A percentile compares a stretch with the other conserved stretches of the same genome.
Evolutionary conservation across 169 alveolate species (phyloP).

Genomic region (Fabrea salina): DNA sequence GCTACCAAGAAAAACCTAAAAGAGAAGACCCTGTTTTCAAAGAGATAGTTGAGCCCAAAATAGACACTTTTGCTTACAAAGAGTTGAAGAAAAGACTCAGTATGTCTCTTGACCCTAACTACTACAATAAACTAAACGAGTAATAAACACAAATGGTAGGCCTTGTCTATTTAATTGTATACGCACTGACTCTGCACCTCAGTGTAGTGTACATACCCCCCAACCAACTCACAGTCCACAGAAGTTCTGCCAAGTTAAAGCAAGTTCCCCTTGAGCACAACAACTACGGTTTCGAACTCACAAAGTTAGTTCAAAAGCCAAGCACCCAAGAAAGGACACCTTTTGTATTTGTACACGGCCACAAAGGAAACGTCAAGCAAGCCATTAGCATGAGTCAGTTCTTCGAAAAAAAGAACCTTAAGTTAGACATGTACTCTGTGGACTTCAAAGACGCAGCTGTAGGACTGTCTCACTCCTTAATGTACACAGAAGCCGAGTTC

Average conservation of each 20-base stretch:
- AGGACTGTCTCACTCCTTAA: conserved; percentile 5
- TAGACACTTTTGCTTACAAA: background rate
- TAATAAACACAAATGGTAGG: too few species aligned
- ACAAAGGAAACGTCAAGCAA: conserved; percentile 19
- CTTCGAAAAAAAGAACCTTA: background rate
- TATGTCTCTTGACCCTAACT: too few species aligned
- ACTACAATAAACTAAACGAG: too few species aligned
- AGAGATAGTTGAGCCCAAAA: background rate
- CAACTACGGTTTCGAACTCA: background rate
- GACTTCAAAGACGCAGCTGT: conserved; percentile 23
- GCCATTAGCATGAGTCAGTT: conserved; percentile 7
- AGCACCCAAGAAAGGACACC: background rate
- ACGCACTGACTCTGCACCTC: background rate
- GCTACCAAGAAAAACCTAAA: background rate
- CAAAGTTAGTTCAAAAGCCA: background rate
- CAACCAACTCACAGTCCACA: conserved; percentile 22
- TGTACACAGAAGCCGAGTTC: background rate
- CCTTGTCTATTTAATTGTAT: too few species aligned
- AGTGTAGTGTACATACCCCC: background rate
- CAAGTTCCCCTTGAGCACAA: background rate
- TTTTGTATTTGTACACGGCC: conserved; percentile 11
- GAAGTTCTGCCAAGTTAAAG: background rate
- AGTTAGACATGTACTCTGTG: background rate
- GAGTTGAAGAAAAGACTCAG: background rate
- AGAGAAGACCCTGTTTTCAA: background rate